Evolutionary conservation across 2,329 filamentous ascomycete species (phyloP), one percentile per base, ranked within the genome.

Genomic region (Fusarium keratoplasticum): DNA sequence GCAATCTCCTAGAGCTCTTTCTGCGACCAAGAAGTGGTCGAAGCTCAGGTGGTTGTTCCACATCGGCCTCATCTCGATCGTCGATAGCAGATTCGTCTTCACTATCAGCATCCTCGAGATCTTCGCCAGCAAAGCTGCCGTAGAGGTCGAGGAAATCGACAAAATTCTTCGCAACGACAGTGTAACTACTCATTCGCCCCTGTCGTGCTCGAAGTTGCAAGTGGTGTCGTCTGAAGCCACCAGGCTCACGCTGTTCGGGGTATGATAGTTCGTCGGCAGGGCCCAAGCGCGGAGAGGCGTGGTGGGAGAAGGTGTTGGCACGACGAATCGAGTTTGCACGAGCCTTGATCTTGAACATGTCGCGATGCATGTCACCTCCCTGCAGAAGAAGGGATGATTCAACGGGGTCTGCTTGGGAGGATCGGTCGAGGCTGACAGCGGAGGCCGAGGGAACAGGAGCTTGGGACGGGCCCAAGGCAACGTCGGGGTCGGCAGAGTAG

Each of bases 291-390:
- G 81, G 80, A 20, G 79, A 80, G 1, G 81, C 80, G 2, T 87
- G 84, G 73, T 89, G 84, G 58, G 93, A 91, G 77, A 95, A 95
- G 0, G 92, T 94, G 62, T 88, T 88, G 18, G 93, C 86, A 71
- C 93, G 88, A 77, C 89, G 80, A 82, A 83, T 76, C 78, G 88
- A 81, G 80, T 78, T 81, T 33, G 82, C 83, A 42, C 90, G 86
- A 18, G 91, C 90, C 70, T 92, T 90, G 76, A 94, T 91, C 79
- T 90, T 93, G 87, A 93, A 95, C 36, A 95, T 88, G 77, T 94
- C 92, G 36, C 93, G 91, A 80, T 95, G 93, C 25, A 95, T 92
- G 77, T 95, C 93, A 44, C 93, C 93, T 61, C 93, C 93, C 78
- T 93, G 93, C 4, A 95, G 86, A 67, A 86, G 89, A 62, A 95